A percentile compares a stretch with the other conserved stretches of the same genome.
Conservation (phyloP, 768 basidiomycete genomes). For the Glaciozyma antarctica region DNA sequence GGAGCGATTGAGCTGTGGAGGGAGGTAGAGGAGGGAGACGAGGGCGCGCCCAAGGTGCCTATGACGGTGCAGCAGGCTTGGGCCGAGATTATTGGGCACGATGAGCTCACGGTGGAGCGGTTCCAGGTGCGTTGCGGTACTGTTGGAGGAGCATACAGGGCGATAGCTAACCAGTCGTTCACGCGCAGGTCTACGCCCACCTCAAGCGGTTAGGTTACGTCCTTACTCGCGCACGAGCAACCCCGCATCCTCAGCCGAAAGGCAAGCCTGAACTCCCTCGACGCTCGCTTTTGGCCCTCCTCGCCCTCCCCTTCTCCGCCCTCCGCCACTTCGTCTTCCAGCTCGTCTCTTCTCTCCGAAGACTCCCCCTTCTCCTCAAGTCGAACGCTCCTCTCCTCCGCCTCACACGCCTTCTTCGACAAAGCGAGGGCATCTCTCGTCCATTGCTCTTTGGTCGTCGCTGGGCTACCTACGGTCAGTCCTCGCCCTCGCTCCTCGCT, state of each 20-base stretch:
- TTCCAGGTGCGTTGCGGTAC: conserved; percentile 58
- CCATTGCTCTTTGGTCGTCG: conserved; percentile 22
- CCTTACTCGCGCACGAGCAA: conserved; percentile 55
- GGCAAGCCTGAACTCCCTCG: not conserved
- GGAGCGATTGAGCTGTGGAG: conserved; percentile 81
- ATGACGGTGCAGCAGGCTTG: conserved; percentile 91
- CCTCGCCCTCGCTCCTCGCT: not conserved
- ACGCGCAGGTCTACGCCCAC: conserved; percentile 73
- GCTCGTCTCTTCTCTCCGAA: conserved; percentile 47
- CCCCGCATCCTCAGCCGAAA: not conserved
- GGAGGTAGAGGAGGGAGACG: conserved; percentile 34
- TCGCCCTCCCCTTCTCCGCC: conserved; percentile 39
- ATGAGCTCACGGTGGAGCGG: conserved; percentile 67
- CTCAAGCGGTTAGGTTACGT: conserved; percentile 84
- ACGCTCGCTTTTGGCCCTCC: conserved; percentile 34
- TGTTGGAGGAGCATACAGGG: not conserved
- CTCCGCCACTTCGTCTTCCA: conserved; percentile 36
- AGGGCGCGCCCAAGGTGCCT: conserved; percentile 41
- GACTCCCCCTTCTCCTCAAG: not conserved
- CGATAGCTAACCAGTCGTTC: not conserved
- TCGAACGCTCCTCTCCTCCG: not conserved
- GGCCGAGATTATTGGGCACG: conserved; percentile 68
- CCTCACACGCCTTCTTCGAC: conserved; percentile 7
- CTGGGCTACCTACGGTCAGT: conserved; percentile 28
- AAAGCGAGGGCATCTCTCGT: conserved; percentile 2